Percentiles rank a stretch among this genome's conserved stretches.
These are phyloP conservation scores for Euphorbia lathyris DNA, from an alignment of 345 rosid genomes.

Conservation along the genomic window DNA sequence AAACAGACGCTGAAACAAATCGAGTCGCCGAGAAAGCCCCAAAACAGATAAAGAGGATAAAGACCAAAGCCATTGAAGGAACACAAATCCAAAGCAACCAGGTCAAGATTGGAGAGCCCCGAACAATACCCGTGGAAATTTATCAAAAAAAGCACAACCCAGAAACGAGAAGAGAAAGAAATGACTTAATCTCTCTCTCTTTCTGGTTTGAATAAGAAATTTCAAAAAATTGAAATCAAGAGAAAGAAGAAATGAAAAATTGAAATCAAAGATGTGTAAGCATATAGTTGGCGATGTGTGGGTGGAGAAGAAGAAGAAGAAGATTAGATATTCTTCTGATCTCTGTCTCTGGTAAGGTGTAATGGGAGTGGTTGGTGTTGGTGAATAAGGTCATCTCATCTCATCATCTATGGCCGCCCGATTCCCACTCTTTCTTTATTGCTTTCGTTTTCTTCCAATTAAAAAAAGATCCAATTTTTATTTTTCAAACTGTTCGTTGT, in stretches of 20 bases:
- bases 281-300: too few species aligned
- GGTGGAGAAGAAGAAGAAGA: background rate
- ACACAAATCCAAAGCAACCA: too few species aligned
- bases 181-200: background rate
- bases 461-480: too few species aligned
- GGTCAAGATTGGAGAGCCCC: too few species aligned
- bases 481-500: too few species aligned
- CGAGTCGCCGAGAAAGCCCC: constrained; percentile 26
- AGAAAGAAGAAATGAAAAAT: background rate
- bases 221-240: background rate
- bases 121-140: background rate
- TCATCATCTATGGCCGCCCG: too few species aligned
- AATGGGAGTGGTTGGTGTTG: background rate
- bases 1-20: constrained; percentile 35
- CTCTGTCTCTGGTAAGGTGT: background rate
- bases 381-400: background rate
- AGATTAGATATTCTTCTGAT: too few species aligned
- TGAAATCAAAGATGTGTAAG: background rate
- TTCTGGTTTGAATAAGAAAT: too few species aligned
- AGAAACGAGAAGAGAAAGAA: background rate
- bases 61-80: constrained; percentile 27
- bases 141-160: background rate
- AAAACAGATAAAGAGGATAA: constrained; percentile 29
- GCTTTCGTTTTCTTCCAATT: background rate
- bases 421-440: background rate